A percentile compares a stretch with the other conserved stretches of the same genome.
These are phyloP conservation scores for Penicillium manginii DNA, from an alignment of 495 filamentous ascomycete species.

Conservation along the genomic window DNA sequence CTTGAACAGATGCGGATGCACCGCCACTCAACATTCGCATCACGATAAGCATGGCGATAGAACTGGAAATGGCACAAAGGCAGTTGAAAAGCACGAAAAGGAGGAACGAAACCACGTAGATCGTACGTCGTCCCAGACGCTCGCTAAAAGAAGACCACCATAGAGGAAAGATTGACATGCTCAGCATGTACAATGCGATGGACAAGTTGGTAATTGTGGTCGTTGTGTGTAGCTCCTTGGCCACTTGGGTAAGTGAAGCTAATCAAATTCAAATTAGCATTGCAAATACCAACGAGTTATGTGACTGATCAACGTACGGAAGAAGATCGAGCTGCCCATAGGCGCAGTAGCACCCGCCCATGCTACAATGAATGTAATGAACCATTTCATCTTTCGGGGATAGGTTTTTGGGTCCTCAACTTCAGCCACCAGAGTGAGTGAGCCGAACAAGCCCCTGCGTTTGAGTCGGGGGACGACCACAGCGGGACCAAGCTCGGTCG, in stretches of 20 bases:
- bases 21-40: conserved; percentile 84
- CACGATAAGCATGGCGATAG: conserved; percentile 83
- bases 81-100: conserved; percentile 81
- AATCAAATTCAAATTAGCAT: conserved; percentile 1
- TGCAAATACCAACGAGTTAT: neutral
- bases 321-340: conserved; percentile 83
- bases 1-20: conserved; percentile 85
- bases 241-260: conserved; percentile 76
- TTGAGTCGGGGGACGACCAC: conserved; percentile 62
- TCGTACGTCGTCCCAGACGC: conserved; percentile 76
- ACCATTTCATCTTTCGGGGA: conserved; percentile 74
- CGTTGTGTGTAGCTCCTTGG: conserved; percentile 64
- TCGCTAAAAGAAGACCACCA: conserved; percentile 97
- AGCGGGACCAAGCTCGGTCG: conserved; percentile 33
- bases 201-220: conserved; percentile 80
- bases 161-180: conserved; percentile 88
- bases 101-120: conserved; percentile 82
- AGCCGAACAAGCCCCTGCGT: conserved; percentile 75
- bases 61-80: conserved; percentile 70
- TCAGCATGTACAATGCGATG: conserved; percentile 86
- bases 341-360: conserved; percentile 76
- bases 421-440: conserved; percentile 79
- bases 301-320: conserved; percentile 59
- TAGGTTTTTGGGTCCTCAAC: conserved; percentile 78
- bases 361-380: conserved; percentile 79